Percentiles rank a stretch among this genome's conserved stretches.
phyloP scores from a whole-genome alignment of 805 yeast species.

The Yarrowia sp. region DNA sequence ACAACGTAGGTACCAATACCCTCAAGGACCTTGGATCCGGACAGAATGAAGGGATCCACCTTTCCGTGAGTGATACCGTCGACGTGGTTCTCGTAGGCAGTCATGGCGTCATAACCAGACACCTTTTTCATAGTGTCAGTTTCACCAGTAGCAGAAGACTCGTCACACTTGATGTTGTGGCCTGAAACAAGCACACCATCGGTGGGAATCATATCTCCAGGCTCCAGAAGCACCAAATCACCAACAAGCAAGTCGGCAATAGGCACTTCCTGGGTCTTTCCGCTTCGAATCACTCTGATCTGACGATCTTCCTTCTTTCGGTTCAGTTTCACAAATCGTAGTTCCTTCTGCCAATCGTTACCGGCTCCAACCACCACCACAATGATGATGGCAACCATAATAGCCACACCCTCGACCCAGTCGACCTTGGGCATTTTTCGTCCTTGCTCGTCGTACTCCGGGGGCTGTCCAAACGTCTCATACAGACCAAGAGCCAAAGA shows the following conservation, averaged over 20 bases:
- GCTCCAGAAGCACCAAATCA: conserved; percentile 75
- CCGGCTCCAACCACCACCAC: conserved; percentile 92
- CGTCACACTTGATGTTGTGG: conserved; percentile 76
- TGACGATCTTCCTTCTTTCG: conserved; percentile 83
- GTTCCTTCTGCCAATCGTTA: conserved; percentile 95
- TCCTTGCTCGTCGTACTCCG: conserved; percentile 76
- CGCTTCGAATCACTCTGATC: conserved; percentile 71
- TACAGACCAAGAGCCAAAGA: conserved; percentile 89
- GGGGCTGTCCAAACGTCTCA: conserved; percentile 83
- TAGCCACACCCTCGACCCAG: conserved; percentile 99
- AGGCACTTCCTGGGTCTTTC: conserved; percentile 63
- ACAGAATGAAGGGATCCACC: conserved; percentile 80
- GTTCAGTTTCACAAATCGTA: conserved; percentile 85
- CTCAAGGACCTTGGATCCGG: conserved; percentile 83
- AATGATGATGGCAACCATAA: conserved; percentile 82
- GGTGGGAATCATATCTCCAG: conserved; percentile 93
- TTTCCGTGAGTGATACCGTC: conserved; percentile 39
- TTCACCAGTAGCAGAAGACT: conserved; percentile 92
- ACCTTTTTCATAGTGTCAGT: conserved; percentile 73
- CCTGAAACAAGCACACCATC: conserved; percentile 78
- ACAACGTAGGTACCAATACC: conserved; percentile 86
- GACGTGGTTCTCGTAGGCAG: conserved; percentile 36
- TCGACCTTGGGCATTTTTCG: conserved; percentile 77
- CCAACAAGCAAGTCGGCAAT: conserved; percentile 82
- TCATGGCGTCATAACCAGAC: conserved; percentile 49